These are phyloP conservation scores for Lichtheimia ramosa DNA, from an alignment of 371 early-diverging fungal species.

Conservation along the genomic window DNA sequence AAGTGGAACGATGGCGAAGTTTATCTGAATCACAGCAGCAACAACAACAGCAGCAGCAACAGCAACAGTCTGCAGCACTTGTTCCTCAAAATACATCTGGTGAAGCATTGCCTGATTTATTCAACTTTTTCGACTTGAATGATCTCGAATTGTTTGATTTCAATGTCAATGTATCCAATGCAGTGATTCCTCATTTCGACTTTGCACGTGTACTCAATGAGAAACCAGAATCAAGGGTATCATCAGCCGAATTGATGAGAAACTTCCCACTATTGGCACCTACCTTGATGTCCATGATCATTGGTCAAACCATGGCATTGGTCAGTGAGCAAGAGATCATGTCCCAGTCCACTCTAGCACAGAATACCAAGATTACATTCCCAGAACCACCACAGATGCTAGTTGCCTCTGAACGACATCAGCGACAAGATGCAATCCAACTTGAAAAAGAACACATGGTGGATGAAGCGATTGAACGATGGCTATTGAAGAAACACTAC, in stretches of 20 bases:
- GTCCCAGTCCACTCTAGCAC: neutral
- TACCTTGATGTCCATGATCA: slow-evolving; percentile 26
- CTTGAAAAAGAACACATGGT: neutral
- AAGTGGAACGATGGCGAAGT: slow-evolving; percentile 10
- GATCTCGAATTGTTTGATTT: slow-evolving; percentile 10
- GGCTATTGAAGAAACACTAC: slow-evolving; percentile 7
- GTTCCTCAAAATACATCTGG: neutral
- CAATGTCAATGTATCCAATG: slow-evolving; percentile 7
- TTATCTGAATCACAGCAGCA: neutral
- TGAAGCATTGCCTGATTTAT: neutral
- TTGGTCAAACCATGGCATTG: slow-evolving; percentile 30
- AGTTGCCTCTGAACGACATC: neutral
- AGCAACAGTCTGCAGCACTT: too few relatives aligned
- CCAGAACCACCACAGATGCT: neutral
- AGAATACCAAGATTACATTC: neutral
- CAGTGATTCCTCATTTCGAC: slow-evolving; percentile 17
- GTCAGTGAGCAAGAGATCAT: slow-evolving; percentile 2
- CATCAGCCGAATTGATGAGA: slow-evolving; percentile 4
- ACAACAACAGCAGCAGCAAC: slow-evolving; percentile 3
- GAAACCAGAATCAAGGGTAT: neutral
- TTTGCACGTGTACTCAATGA: slow-evolving; percentile 10
- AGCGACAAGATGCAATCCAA: neutral
- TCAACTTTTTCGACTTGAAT: slow-evolving; percentile 7
- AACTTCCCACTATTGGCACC: slow-evolving; percentile 21
- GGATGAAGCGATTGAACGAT: neutral